A percentile compares a stretch with the other conserved stretches of the same genome.
Conservation (phyloP, 306 rosid species). For the Cucurbita maxima region DNA sequence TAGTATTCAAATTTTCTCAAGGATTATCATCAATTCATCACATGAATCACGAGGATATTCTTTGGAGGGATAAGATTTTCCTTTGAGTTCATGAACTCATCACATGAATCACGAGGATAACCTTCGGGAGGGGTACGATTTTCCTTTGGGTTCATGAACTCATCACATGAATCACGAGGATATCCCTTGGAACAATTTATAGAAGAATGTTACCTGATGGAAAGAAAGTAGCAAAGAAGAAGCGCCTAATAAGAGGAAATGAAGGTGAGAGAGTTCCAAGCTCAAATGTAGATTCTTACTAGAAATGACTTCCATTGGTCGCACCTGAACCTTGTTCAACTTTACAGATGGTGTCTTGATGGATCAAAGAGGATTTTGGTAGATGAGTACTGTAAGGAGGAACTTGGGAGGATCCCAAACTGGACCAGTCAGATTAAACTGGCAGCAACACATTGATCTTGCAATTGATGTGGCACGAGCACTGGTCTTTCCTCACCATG, state of each 20-base stretch:
- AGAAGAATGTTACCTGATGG: constrained; percentile 64
- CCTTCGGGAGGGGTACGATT: too few relatives aligned
- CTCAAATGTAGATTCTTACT: constrained; percentile 83
- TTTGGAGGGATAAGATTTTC: too few relatives aligned
- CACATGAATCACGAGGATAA: too few relatives aligned
- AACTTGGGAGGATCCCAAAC: constrained; percentile 63
- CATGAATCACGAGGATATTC: too few relatives aligned
- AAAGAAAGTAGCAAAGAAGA: constrained; percentile 76
- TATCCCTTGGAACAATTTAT: constrained; percentile 53
- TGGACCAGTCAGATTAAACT: constrained; percentile 35
- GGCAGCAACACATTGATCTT: constrained; percentile 48
- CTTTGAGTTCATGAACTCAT: too few relatives aligned
- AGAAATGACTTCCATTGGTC: constrained; percentile 81
- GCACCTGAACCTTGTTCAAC: constrained; percentile 90
- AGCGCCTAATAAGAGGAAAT: constrained; percentile 61
- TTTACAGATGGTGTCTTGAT: constrained; percentile 75
- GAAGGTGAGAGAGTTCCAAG: constrained; percentile 86
- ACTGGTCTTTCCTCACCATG: constrained; percentile 71
- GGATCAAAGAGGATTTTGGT: constrained; percentile 56
- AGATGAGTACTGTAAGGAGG: constrained; percentile 79
- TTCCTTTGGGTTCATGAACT: too few relatives aligned
- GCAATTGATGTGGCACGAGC: constrained; percentile 79
- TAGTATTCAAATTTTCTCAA: too few relatives aligned
- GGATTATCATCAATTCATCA: too few relatives aligned
- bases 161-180: constrained; percentile 15